Evolutionary conservation across 2,329 filamentous ascomycete species (phyloP).

Genomic region (Fusarium chuoi): DNA sequence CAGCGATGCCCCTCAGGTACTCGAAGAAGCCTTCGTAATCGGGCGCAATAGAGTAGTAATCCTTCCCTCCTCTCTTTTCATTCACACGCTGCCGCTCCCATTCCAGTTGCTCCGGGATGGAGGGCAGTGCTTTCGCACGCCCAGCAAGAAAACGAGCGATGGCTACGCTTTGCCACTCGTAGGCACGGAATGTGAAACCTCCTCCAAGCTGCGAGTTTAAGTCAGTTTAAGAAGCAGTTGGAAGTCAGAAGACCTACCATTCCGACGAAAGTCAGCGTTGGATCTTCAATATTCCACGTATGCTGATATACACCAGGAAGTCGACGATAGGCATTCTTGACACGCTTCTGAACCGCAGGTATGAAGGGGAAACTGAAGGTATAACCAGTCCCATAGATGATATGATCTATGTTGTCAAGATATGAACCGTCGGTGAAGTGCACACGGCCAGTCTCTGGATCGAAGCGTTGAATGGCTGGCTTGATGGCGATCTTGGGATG

Average conservation of each 20-base stretch:
- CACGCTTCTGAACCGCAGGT: not conserved
- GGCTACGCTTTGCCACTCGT: slow-evolving; percentile 37
- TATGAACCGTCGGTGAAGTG: slow-evolving; percentile 17
- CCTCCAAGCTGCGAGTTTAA: slow-evolving; percentile 5
- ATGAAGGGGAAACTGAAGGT: slow-evolving; percentile 25
- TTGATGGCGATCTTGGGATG: slow-evolving; percentile 29
- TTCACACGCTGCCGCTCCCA: slow-evolving; percentile 27
- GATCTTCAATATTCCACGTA: slow-evolving; percentile 32
- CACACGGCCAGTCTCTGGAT: not conserved
- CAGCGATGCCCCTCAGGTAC: slow-evolving; percentile 17
- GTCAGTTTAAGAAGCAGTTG: accelerated
- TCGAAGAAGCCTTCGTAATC: slow-evolving; percentile 33
- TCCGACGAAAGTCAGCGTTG: slow-evolving; percentile 24
- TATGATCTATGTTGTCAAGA: slow-evolving; percentile 17
- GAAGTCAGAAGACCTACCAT: not conserved
- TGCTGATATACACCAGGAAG: slow-evolving; percentile 28
- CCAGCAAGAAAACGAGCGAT: slow-evolving; percentile 23
- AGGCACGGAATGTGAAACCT: slow-evolving; percentile 38
- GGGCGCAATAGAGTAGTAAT: slow-evolving; percentile 34
- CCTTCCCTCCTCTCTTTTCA: slow-evolving; percentile 35
- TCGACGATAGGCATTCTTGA: slow-evolving; percentile 15
- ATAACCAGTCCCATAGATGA: slow-evolving; percentile 30
- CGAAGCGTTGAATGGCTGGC: slow-evolving; percentile 10
- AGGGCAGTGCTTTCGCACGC: slow-evolving; percentile 9
- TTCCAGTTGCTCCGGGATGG: slow-evolving; percentile 21